Evolutionary conservation across 768 basidiomycete genomes (phyloP).

Genomic region (Suillus cothurnatus): DNA sequence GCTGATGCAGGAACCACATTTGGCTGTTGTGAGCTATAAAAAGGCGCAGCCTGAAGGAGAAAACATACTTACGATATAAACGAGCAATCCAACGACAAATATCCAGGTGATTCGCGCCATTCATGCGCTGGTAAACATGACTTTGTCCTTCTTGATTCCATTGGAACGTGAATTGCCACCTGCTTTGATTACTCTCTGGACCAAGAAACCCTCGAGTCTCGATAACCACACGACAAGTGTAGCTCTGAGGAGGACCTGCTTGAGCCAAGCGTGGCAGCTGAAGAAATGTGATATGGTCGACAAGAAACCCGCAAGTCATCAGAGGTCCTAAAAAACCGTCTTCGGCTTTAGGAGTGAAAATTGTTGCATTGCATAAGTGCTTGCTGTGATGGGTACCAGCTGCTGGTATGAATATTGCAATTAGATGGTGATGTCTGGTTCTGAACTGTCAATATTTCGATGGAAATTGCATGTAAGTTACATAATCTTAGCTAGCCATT

Average conservation of each 20-base stretch:
- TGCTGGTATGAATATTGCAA: no score
- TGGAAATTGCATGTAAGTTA: neutral
- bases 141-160: constrained; percentile 50
- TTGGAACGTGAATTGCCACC: constrained; percentile 71
- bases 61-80: constrained; percentile 48
- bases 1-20: constrained; percentile 53
- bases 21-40: constrained; percentile 7
- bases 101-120: constrained; percentile 72
- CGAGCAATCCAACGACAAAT: constrained; percentile 65
- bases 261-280: constrained; percentile 44
- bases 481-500: neutral
- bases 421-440: neutral
- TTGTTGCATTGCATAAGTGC: constrained; percentile 55
- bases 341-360: constrained; percentile 66
- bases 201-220: constrained; percentile 64
- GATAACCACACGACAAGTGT: constrained; percentile 61
- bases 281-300: constrained; percentile 50
- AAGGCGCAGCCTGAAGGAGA: neutral
- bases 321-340: constrained; percentile 69
- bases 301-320: constrained; percentile 69
- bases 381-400: constrained; percentile 50
- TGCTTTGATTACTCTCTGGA: constrained; percentile 49
- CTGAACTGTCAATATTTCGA: neutral
- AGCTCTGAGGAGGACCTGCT: constrained; percentile 61
- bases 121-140: constrained; percentile 60